phyloP scores from a whole-genome alignment of 768 basidiomycete species.

The Hemileccinum rubropunctum region DNA sequence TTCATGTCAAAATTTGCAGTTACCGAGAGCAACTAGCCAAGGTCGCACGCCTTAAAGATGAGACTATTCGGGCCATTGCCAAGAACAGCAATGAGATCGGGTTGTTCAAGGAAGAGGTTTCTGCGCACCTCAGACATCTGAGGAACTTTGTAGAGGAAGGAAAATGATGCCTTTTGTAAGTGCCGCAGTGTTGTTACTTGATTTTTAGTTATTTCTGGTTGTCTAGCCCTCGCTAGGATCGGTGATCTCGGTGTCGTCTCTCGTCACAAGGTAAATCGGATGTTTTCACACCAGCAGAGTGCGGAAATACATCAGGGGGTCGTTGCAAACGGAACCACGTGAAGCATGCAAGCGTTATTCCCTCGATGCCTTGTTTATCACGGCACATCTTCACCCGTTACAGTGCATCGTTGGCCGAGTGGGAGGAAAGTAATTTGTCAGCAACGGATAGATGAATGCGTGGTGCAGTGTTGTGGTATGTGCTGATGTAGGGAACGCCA shows the following conservation, averaged over 20 bases:
- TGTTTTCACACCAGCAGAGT: slow-evolving; percentile 1
- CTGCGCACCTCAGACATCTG: slow-evolving; percentile 64
- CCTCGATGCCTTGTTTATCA: background rate
- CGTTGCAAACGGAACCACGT: background rate
- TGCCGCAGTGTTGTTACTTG: background rate
- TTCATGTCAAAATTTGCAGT: slow-evolving; percentile 36
- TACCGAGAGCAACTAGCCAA: slow-evolving; percentile 80
- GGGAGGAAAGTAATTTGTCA: background rate
- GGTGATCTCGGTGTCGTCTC: background rate
- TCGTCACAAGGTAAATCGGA: background rate
- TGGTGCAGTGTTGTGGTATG: background rate
- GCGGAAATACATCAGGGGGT: background rate
- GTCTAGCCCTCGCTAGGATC: background rate
- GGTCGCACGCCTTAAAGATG: slow-evolving; percentile 69
- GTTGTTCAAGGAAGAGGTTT: slow-evolving; percentile 77
- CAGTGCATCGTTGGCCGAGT: background rate
- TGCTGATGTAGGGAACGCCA: background rate
- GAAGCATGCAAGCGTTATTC: background rate
- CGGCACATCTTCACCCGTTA: background rate
- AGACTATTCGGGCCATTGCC: slow-evolving; percentile 75
- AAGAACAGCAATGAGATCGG: slow-evolving; percentile 85
- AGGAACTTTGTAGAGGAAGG: slow-evolving; percentile 64
- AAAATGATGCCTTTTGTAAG: slow-evolving; percentile 18
- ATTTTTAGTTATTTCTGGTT: background rate
- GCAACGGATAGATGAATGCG: background rate